phyloP scores from a whole-genome alignment of 169 alveolate species.

The Eimeria sp. region DNA sequence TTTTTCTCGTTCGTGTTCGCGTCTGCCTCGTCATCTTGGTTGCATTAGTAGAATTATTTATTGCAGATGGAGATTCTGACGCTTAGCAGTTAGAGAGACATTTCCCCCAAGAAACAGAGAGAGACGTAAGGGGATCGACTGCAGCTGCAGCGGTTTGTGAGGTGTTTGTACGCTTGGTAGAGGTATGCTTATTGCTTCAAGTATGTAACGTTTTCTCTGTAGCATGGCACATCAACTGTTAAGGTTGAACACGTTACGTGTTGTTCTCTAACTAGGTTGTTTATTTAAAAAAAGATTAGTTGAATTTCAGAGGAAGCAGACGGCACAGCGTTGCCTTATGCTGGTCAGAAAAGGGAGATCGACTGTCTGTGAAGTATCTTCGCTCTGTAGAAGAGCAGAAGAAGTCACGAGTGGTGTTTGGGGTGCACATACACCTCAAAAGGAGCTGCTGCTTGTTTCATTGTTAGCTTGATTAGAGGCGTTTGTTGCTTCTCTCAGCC shows the following conservation, averaged over 20 bases:
- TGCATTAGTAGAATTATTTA: no score
- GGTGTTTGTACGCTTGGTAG: background rate
- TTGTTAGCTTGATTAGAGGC: background rate
- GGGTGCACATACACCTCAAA: background rate
- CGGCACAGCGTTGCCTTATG: no score
- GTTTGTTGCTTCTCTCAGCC: background rate
- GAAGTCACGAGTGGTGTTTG: background rate
- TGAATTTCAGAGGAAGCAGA: no score
- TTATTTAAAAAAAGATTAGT: no score
- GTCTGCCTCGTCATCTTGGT: no score
- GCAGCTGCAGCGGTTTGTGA: background rate
- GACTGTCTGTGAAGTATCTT: background rate
- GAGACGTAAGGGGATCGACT: background rate
- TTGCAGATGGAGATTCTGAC: no score
- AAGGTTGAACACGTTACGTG: no score
- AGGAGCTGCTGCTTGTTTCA: background rate
- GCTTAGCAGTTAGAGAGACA: no score
- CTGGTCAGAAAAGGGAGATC: background rate
- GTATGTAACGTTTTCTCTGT: no score
- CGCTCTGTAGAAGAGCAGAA: background rate
- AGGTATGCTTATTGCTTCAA: background rate
- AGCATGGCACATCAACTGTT: no score
- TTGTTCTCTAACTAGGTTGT: no score
- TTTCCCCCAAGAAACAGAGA: background rate
- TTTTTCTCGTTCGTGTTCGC: no score